These are phyloP conservation scores for Candida broadrunensis DNA, from an alignment of 805 yeast genomes.

Conservation along the genomic window DNA sequence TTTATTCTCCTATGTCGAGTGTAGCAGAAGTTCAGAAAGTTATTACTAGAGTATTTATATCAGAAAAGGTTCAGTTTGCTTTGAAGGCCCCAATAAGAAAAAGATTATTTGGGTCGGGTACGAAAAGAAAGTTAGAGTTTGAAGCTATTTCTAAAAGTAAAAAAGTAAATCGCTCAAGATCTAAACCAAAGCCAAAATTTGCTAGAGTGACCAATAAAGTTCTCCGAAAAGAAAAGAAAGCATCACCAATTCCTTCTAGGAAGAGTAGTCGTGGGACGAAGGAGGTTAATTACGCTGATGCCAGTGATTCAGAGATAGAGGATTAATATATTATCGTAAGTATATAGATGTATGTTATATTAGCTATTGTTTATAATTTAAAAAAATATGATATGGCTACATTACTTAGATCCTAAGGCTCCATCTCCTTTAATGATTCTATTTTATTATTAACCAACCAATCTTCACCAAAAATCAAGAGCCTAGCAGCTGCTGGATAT, in stretches of 20 bases:
- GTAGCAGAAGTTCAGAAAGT: constrained; percentile 55
- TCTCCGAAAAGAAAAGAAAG: neutral
- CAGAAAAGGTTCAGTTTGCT: constrained; percentile 41
- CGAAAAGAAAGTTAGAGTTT: constrained; percentile 13
- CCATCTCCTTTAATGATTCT: constrained; percentile 45
- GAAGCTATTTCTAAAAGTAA: constrained; percentile 3
- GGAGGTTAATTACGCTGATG: constrained; percentile 33
- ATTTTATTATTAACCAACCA: constrained; percentile 53
- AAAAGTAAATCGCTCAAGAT: constrained; percentile 6
- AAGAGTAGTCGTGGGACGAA: constrained; percentile 39
- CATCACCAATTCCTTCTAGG: constrained; percentile 28
- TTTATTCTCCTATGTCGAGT: constrained; percentile 61
- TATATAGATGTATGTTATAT: neutral
- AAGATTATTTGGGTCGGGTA: constrained; percentile 13
- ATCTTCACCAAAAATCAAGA: constrained; percentile 77
- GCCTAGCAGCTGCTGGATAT: constrained; percentile 76
- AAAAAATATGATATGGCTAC: no score
- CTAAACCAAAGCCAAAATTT: constrained; percentile 11
- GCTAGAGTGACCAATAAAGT: constrained; percentile 7
- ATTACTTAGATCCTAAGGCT: constrained; percentile 13
- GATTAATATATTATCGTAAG: neutral
- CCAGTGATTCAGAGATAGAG: constrained; percentile 6
- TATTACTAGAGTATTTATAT: constrained; percentile 54
- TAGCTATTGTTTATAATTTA: no score
- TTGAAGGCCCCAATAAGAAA: constrained; percentile 27